Evolutionary conservation across 352 stramenopile species (phyloP).

Genomic region (Pythium phragmitis): DNA sequence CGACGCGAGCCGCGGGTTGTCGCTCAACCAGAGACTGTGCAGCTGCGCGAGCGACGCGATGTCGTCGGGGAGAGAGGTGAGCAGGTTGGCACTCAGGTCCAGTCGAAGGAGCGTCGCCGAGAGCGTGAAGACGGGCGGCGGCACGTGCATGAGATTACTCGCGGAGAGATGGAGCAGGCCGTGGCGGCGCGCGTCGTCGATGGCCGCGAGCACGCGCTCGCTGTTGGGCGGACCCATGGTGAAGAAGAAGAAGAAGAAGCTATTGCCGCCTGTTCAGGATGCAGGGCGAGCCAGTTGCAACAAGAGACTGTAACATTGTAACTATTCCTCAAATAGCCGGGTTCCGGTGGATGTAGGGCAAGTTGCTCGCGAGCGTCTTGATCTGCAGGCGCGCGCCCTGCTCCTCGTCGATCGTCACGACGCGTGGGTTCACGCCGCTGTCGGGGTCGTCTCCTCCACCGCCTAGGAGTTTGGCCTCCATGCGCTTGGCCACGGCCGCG

Average conservation of each 20-base stretch:
- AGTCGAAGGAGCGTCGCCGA: constrained; percentile 51
- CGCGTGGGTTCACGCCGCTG: constrained; percentile 55
- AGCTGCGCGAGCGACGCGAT: constrained; percentile 59
- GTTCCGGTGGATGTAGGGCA: constrained; percentile 95
- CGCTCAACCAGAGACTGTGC: constrained; percentile 80
- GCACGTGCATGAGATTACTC: constrained; percentile 40
- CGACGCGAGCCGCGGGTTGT: constrained; percentile 64
- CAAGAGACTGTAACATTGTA: not conserved
- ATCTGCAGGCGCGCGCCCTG: constrained; percentile 83
- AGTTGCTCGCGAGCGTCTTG: constrained; percentile 88
- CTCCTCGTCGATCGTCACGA: constrained; percentile 91
- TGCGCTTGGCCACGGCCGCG: constrained; percentile 64
- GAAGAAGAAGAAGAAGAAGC: not conserved
- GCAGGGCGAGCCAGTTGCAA: not conserved
- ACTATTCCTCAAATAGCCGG: constrained; percentile 70
- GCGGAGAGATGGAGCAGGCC: constrained; percentile 60
- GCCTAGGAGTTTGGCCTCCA: constrained; percentile 59
- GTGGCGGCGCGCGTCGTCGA: constrained; percentile 59
- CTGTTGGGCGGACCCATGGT: constrained; percentile 30
- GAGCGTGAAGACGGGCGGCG: constrained; percentile 34
- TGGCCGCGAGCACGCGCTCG: constrained; percentile 39
- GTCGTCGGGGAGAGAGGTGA: constrained; percentile 51
- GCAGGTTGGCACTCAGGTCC: constrained; percentile 82
- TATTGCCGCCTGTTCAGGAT: no score
- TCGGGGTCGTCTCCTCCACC: not conserved